Percentiles rank a stretch among this genome's conserved stretches.
Evolutionary conservation across 495 filamentous ascomycete genomes (phyloP).

Genomic region (Penicillium roqueforti): DNA sequence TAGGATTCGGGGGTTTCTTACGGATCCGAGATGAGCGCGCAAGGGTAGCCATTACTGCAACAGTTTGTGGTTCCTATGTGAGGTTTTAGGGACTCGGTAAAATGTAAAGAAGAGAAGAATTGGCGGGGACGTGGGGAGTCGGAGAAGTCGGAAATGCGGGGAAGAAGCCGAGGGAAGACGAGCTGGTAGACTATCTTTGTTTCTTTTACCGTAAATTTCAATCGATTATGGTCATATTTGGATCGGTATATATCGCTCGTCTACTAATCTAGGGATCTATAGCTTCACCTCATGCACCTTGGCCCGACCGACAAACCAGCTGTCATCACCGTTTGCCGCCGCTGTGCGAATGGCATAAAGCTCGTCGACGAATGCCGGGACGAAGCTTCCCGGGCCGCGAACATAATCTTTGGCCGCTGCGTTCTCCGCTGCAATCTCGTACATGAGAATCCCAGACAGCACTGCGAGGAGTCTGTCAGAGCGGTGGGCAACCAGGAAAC

Average conservation of each 20-base stretch:
- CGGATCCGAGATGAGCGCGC: conserved; percentile 35
- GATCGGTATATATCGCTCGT: conserved; percentile 6
- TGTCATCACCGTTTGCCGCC: conserved; percentile 43
- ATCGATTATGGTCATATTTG: background rate
- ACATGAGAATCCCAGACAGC: conserved; percentile 68
- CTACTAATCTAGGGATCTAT: conserved; percentile 13
- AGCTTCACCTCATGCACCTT: conserved; percentile 48
- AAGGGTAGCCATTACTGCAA: conserved; percentile 28
- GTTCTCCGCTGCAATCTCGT: conserved; percentile 79
- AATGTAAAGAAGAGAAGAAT: conserved; percentile 7
- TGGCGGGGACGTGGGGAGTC: conserved; percentile 19
- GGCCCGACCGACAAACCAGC: conserved; percentile 51
- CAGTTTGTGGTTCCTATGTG: background rate
- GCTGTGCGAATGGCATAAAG: conserved; percentile 50
- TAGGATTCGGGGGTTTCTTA: conserved; percentile 10
- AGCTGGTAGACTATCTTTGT: background rate
- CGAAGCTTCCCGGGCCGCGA: conserved; percentile 80
- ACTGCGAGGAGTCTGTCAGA: conserved; percentile 64
- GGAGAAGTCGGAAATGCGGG: conserved; percentile 25
- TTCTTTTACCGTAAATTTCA: background rate
- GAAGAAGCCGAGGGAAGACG: conserved; percentile 20
- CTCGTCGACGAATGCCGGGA: conserved; percentile 80
- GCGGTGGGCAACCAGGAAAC: conserved; percentile 58
- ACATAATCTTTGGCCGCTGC: conserved; percentile 60
- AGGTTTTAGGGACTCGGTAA: background rate